Evolutionary conservation across 805 yeast genomes (phyloP), one percentile per base, ranked within the genome.

Genomic region (Kodamaea leandrae): DNA sequence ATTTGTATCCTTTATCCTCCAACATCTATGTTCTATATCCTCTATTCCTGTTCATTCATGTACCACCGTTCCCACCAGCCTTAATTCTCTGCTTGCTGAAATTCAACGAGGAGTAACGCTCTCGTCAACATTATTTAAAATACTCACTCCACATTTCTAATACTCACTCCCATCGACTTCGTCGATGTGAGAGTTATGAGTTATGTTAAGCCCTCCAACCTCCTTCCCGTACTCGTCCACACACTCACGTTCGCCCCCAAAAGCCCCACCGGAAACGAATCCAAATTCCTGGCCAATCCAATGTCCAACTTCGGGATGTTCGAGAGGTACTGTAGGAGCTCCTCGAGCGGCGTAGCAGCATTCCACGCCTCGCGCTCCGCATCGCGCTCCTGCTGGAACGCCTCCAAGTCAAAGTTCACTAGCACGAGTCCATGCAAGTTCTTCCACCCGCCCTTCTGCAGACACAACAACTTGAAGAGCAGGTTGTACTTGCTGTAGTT

Each of bases 341-440:
- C 28, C 29, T 39, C 37, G 18, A 39, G 27, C 4, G 26, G 37
- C 8, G 38, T 33, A 2, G 38, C 29, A 23, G 45, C 49, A 33
- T 48, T 51, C 23, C 38, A 41, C 16, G 41, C 48, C 14, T 43
- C 46, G 29, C 47, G 52, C 21, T 43, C 47, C 2, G 41, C 8
- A 3, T 32, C 42, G 20, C 45, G 52, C 8, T 27, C 34, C 27
- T 27, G 27, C n/a, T 39, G 30, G 10, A 39, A 34, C 30, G 50
- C 49, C 32, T 49, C 58, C 39, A 67, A 50, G 40, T 63, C 65
- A 39, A 69, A 67, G 42, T 68, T 63, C 4, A 53, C 44, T 9
- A 69, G 52, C 9, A 48, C 46, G 10, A 69, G 45, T 13, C 50
- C 46, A 14, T 51, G 48, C 34, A 69, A 40, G n/a, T 43, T 54